phyloP scores from a whole-genome alignment of 768 basidiomycete species.

The Suillus occidentalis region DNA sequence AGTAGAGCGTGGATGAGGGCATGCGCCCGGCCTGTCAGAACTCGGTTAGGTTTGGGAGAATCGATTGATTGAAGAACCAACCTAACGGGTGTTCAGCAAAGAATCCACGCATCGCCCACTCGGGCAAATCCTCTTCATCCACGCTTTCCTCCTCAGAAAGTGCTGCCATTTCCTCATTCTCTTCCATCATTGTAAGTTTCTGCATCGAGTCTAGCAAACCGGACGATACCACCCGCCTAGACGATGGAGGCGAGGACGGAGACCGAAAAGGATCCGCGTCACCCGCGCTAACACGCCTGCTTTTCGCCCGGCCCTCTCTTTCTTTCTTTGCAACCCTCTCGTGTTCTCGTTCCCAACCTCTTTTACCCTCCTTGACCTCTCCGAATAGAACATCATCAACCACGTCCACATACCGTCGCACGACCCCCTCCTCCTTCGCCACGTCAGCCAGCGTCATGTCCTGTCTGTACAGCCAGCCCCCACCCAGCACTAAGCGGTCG shows the following conservation, averaged over 20 bases:
- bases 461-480: conserved; percentile 80
- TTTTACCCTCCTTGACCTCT: conserved; percentile 46
- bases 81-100: conserved; percentile 62
- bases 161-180: conserved; percentile 55
- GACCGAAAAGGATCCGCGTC: conserved; percentile 28
- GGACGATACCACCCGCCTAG: conserved; percentile 57
- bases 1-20: conserved; percentile 60
- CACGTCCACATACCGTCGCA: conserved; percentile 66
- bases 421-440: conserved; percentile 53
- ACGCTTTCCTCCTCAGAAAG: conserved; percentile 44
- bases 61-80: conserved; percentile 32
- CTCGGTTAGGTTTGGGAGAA: conserved; percentile 7
- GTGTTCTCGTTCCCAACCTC: conserved; percentile 49
- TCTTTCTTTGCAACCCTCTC: conserved; percentile 47
- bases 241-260: conserved; percentile 23
- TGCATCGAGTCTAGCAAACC: conserved; percentile 57
- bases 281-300: conserved; percentile 30
- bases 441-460: conserved; percentile 58
- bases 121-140: conserved; percentile 73
- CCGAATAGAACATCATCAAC: conserved; percentile 81
- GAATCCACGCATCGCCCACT: conserved; percentile 66
- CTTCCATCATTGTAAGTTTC: conserved; percentile 48
- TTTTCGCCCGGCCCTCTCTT: conserved; percentile 39
- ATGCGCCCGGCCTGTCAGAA: conserved; percentile 57
- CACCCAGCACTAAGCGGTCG: conserved; percentile 73